Percentiles rank a stretch among this genome's conserved stretches.
phyloP scores from a whole-genome alignment of 1,139 yeast genomes.

The Geotrichum macrosporum region DNA sequence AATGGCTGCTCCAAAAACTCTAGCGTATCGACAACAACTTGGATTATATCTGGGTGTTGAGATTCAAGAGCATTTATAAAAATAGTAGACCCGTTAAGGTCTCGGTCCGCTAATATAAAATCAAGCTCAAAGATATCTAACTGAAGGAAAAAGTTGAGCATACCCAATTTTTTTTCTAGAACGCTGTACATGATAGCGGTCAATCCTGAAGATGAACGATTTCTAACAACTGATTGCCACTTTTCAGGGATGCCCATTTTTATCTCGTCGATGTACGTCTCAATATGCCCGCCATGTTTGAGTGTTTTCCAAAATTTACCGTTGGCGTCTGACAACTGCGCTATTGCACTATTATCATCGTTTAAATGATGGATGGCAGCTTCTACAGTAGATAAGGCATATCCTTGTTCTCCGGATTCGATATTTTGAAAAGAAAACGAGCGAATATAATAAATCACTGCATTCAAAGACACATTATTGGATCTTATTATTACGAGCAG shows the following conservation, averaged over 20 bases:
- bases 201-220: slow-evolving; percentile 61
- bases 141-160: slow-evolving; percentile 48
- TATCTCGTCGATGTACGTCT: slow-evolving; percentile 8
- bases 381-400: too few species aligned
- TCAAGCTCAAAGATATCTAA: slow-evolving; percentile 56
- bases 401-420: slow-evolving; percentile 31
- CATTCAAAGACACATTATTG: slow-evolving; percentile 53
- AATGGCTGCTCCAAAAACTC: neutral
- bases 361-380: too few species aligned
- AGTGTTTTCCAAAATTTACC: too few species aligned
- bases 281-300: too few species aligned
- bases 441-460: slow-evolving; percentile 62
- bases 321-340: too few species aligned
- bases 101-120: slow-evolving; percentile 61
- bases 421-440: slow-evolving; percentile 51
- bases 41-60: slow-evolving; percentile 49
- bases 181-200: slow-evolving; percentile 46
- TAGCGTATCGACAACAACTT: slow-evolving; percentile 42
- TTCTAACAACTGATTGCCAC: slow-evolving; percentile 47
- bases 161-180: slow-evolving; percentile 26
- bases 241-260: slow-evolving; percentile 24
- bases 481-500: slow-evolving; percentile 69
- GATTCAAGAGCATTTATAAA: slow-evolving; percentile 57
- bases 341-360: too few species aligned
- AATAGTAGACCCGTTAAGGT: slow-evolving; percentile 51